phyloP scores from a whole-genome alignment of 2,329 filamentous ascomycete genomes.

The Diplodia seriata region DNA sequence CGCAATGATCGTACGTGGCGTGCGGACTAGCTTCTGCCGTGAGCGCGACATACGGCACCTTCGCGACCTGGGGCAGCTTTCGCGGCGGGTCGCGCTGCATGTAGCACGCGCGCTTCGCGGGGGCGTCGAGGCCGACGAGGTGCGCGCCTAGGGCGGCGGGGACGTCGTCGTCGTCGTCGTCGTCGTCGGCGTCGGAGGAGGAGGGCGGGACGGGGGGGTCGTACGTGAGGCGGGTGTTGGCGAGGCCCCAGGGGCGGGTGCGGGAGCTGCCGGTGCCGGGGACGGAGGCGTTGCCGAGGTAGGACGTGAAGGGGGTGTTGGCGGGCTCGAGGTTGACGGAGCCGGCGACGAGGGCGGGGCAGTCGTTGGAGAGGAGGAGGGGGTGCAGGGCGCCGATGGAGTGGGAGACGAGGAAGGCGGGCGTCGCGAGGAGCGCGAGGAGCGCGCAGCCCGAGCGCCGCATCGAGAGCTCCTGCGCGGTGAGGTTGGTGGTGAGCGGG shows the following conservation, averaged over 20 bases:
- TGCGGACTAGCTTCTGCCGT: conserved; percentile 43
- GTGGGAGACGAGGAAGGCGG: conserved; percentile 57
- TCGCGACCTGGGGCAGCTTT: conserved; percentile 38
- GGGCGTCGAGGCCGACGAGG: conserved; percentile 35
- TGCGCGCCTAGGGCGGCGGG: conserved; percentile 31
- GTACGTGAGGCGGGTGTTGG: conserved; percentile 31
- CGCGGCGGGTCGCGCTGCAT: conserved; percentile 37
- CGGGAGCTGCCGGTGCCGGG: neutral
- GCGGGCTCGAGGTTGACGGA: conserved; percentile 40
- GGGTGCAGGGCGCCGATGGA: conserved; percentile 39
- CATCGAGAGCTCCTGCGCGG: conserved; percentile 36
- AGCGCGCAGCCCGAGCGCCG: conserved; percentile 42
- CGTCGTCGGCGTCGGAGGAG: no score
- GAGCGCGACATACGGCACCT: conserved; percentile 43
- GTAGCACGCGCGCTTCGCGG: conserved; percentile 37
- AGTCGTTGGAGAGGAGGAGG: conserved; percentile 38
- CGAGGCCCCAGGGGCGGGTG: conserved; percentile 24
- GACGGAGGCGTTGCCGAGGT: conserved; percentile 35
- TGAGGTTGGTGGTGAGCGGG: conserved; percentile 35
- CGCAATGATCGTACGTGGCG: conserved; percentile 45
- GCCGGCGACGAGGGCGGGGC: conserved; percentile 37
- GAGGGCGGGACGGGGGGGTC: conserved; percentile 8
- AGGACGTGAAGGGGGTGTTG: conserved; percentile 29
- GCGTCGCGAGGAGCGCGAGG: conserved; percentile 52
- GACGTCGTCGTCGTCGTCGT: neutral